Percentiles rank a stretch among this genome's conserved stretches.
phyloP scores from a whole-genome alignment of 179 eudicot genomes.

The Kewa caespitosa region DNA sequence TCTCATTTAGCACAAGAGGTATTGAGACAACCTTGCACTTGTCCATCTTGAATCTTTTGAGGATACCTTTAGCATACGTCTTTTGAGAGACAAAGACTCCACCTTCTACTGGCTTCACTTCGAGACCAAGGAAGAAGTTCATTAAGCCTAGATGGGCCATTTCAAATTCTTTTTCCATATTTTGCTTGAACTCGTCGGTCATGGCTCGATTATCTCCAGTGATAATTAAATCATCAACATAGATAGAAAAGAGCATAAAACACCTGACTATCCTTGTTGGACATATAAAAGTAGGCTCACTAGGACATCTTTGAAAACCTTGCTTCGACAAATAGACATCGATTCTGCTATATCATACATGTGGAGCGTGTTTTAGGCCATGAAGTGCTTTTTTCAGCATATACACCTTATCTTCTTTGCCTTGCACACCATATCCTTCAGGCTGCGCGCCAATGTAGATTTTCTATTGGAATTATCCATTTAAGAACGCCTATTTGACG shows the following conservation, averaged over 20 bases:
- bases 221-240: constrained; percentile 16
- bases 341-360: background rate
- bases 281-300: constrained; percentile 15
- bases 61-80: background rate
- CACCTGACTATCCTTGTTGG: background rate
- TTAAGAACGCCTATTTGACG: background rate
- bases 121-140: background rate
- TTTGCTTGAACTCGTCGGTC: background rate
- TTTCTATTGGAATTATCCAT: background rate
- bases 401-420: background rate
- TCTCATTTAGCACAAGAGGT: background rate
- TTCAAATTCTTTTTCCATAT: constrained; percentile 1
- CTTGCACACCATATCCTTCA: background rate
- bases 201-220: background rate
- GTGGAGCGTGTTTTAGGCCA: background rate
- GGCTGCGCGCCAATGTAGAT: background rate
- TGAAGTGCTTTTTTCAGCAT: background rate
- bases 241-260: background rate
- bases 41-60: background rate
- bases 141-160: background rate
- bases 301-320: constrained; percentile 2
- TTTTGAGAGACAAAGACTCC: background rate
- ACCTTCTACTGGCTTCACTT: background rate
- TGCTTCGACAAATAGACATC: background rate
- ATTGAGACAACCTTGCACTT: background rate